Base-by-base conservation (phyloP, 257 asterid species). In the Nicotiana knightiana region DNA sequence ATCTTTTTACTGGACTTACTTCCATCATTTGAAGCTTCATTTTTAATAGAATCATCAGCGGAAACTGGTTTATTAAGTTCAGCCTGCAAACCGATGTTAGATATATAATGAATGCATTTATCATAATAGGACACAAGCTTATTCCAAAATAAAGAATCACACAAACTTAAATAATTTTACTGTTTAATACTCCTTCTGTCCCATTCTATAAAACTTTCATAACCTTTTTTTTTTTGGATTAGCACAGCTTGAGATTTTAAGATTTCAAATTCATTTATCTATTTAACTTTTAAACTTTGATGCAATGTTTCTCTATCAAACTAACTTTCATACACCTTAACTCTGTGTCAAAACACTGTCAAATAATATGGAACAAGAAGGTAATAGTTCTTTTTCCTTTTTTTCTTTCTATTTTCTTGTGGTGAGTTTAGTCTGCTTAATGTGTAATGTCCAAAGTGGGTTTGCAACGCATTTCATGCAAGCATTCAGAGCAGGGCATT, bases 51-150 rank as follows among this genome's bases (percentile, higher is more conserved):
- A 83, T 87, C 92, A 70, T 90, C 91, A 59, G 82, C 86, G 16
- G 88, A 67, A 77, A 87, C 91, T 79, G 86, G 83, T 90, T 92
- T 96, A 87, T 88, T 88, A 57, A 96, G 92, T 85, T 93, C 97
- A 82, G 93, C 97, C 99, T 96, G 89, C 81, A 70, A 57, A 82
- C 5, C 4, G 9, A 24, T 66, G 24, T 81, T 32, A 64, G 18
- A 67, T 66, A 71, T 54, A 63, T 48, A 67, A 80, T 46, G 83
- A 46, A 32, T 15, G 28, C 28, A 75, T 48, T 26, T 51, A 51
- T 51, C 63, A 37, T 75, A 51, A 51, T 43, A 75, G 46, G 64
- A 15, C 46, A 7, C 63, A 16, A 51, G 79, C 37, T 51, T 26
- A 51, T 26, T 75, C 80, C 63, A 51, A 75, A 21, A 51, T 51